Percentiles rank a stretch among this genome's conserved stretches.
Evolutionary conservation across 495 filamentous ascomycete species (phyloP).

Genomic region (Aspergillus conjunctus): DNA sequence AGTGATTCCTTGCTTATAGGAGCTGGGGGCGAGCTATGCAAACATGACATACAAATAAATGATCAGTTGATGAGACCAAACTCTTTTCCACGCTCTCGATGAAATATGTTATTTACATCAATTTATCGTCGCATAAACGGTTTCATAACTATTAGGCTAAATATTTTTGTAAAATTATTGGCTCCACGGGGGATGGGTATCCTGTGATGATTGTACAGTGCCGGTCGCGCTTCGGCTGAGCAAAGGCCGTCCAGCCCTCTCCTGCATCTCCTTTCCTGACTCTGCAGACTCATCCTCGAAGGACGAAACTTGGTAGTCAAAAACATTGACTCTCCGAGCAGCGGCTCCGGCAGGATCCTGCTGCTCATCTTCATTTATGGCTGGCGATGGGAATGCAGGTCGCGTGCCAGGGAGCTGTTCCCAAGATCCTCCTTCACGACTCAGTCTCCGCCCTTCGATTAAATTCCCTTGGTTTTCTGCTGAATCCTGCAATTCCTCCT

Average conservation of each 20-base stretch:
- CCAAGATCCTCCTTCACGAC: constrained; percentile 5
- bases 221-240: constrained; percentile 24
- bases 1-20: constrained; percentile 3
- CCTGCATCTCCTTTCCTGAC: constrained; percentile 44
- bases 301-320: constrained; percentile 44
- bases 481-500: constrained; percentile 41
- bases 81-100: not conserved
- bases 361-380: constrained; percentile 13
- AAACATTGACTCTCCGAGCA: constrained; percentile 41
- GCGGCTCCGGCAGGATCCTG: not conserved
- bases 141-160: constrained; percentile 2
- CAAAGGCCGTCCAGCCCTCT: constrained; percentile 32
- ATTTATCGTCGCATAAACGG: not conserved
- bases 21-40: constrained; percentile 12
- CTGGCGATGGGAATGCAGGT: constrained; percentile 16
- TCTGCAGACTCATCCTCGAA: constrained; percentile 35
- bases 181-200: constrained; percentile 14
- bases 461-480: constrained; percentile 3
- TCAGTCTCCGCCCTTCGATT: not conserved
- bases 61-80: not conserved
- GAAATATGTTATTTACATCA: no score
- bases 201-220: constrained; percentile 10
- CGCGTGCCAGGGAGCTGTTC: constrained; percentile 11
- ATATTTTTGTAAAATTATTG: not conserved
- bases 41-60: constrained; percentile 25